phyloP scores from a whole-genome alignment of 2,329 filamentous ascomycete genomes.

The Rosellinia necatrix region DNA sequence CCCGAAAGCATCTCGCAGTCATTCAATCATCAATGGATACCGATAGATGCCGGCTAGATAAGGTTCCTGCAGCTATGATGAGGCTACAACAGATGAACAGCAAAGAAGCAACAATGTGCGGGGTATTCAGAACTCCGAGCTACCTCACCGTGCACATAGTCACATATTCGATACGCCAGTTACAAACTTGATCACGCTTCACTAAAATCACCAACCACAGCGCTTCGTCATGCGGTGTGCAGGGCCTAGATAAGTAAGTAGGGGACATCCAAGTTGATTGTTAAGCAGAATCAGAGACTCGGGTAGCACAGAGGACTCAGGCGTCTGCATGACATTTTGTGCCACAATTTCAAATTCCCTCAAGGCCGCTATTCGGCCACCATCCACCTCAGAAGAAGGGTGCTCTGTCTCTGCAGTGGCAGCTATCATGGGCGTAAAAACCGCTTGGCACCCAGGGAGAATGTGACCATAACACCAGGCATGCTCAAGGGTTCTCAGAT shows the following conservation, averaged over 20 bases:
- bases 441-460: conserved; percentile 3
- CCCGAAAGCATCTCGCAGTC: neutral
- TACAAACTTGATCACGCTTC: neutral
- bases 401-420: neutral
- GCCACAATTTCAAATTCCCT: conserved; percentile 20
- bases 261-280: conserved; percentile 3
- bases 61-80: no score
- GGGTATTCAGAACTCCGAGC: no score
- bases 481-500: conserved; percentile 10
- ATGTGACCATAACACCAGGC: conserved; percentile 16
- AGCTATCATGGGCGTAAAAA: conserved; percentile 1
- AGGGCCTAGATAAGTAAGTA: neutral
- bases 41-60: no score
- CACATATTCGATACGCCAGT: no score
- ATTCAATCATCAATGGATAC: no score
- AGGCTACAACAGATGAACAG: no score
- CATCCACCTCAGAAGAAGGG: conserved; percentile 8
- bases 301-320: neutral
- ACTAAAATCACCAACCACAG: neutral
- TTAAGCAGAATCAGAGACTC: conserved; percentile 8
- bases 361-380: conserved; percentile 11
- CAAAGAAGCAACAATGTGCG: no score
- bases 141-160: no score
- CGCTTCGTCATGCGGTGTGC: neutral
- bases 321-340: conserved; percentile 7